Evolutionary conservation across 2,329 filamentous ascomycete genomes (phyloP), one percentile per base, ranked within the genome.

Genomic region (Curvularia sp.): DNA sequence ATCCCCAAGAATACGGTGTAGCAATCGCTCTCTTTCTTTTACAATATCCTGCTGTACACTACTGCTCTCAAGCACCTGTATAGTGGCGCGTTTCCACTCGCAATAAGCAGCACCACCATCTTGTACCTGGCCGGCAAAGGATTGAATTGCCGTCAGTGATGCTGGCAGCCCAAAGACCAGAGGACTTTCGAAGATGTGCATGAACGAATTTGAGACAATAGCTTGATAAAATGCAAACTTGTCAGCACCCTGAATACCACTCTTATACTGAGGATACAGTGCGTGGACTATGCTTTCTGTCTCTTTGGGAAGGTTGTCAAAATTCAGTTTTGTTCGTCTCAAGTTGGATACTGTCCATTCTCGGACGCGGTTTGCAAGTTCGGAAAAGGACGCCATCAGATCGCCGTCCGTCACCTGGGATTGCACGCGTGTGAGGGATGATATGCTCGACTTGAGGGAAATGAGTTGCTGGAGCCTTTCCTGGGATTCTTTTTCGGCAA

Each of bases 261-360:
- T 33, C 41, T 31, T 56, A 28, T 66, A 73, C 2, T 62, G 26
- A 5, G 65, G 61, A 9, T 60, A 61, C 24, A 76, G 63, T 1
- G 46, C 50, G 22, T 56, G 56, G 6, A 76, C 58, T 1, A 57
- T 54, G 12, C 56, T 58, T 1, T 56, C 42, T 8, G 67, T 71
- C 15, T 66, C 66, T 12, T 57, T 47, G 2, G 70, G 59, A 1
- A 73, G 13, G 12, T 58, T 56, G 28, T 43, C 59, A 6, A 73
- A 46, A 13, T 65, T 56, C 51, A 89, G 76, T 76, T 84, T 89
- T 12, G 84, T 82, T 61, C 84, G 85, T 51, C 89, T 82, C 64
- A 89, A 92, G 71, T 89, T 85, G 26, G 85, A 84, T 66, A 92
- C 87, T 3, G 89, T 85, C 89, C 89, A 92, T 67, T 92, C 91